Conservation (phyloP, 2,329 filamentous ascomycete genomes). For the Aspergillus flavus region DNA sequence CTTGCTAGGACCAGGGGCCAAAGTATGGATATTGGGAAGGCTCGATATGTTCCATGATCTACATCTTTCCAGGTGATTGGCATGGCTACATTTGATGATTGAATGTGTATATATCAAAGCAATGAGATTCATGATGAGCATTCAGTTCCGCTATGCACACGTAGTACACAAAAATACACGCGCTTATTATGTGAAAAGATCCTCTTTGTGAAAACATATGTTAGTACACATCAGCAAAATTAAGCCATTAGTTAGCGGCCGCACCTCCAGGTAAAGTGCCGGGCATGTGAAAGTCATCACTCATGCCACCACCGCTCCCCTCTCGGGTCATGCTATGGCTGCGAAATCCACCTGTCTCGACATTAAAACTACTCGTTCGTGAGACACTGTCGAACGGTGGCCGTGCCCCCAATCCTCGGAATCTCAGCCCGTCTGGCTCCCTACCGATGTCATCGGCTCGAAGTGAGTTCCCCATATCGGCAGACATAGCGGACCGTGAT, state of each 20-base stretch:
- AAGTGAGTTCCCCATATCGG: slow-evolving; percentile 29
- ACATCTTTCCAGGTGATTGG: background rate
- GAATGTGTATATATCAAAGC: slow-evolving; percentile 22
- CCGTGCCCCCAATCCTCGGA: slow-evolving; percentile 33
- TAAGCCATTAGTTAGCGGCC: slow-evolving; percentile 21
- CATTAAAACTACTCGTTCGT: slow-evolving; percentile 38
- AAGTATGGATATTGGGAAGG: background rate
- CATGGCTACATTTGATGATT: slow-evolving; percentile 8
- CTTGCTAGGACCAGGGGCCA: slow-evolving; percentile 2
- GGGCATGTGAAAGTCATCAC: slow-evolving; percentile 43
- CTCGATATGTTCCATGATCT: background rate
- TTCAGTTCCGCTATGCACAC: background rate
- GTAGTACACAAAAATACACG: background rate
- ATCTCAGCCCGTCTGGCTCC: slow-evolving; percentile 38
- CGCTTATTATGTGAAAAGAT: background rate
- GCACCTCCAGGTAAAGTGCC: slow-evolving; percentile 38
- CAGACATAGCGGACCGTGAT: slow-evolving; percentile 32
- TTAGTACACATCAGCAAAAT: background rate
- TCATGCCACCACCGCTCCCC: slow-evolving; percentile 29
- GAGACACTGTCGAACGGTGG: slow-evolving; percentile 35
- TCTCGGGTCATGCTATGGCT: slow-evolving; percentile 37
- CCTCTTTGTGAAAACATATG: background rate
- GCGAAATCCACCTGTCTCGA: slow-evolving; percentile 34
- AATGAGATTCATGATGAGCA: slow-evolving; percentile 17
- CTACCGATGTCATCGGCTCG: slow-evolving; percentile 25